These are phyloP conservation scores for Gypsophila paniculata DNA, from an alignment of 179 eudicot genomes.

Conservation along the genomic window DNA sequence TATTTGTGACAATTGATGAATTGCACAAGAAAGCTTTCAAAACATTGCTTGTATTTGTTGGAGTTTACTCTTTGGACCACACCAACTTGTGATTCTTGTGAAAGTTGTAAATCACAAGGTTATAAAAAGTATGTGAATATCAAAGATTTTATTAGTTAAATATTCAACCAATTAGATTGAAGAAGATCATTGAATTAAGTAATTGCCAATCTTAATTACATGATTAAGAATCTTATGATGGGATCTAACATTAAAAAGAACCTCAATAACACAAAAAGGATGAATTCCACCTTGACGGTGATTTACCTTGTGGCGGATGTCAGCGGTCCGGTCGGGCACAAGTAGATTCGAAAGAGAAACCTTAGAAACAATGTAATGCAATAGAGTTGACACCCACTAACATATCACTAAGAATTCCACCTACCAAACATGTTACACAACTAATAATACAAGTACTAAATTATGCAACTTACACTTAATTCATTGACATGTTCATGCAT, in stretches of 20 bases:
- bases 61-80: background rate
- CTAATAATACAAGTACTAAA: no score
- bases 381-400: background rate
- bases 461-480: slow-evolving; percentile 4
- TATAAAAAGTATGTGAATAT: background rate
- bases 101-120: background rate
- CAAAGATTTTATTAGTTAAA: background rate
- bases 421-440: background rate
- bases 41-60: background rate
- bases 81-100: background rate
- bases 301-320: no score
- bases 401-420: background rate
- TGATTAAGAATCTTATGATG: background rate
- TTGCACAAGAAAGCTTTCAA: background rate
- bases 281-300: no score
- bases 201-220: background rate
- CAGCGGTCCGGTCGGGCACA: no score
- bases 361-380: background rate
- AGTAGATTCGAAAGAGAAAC: no score
- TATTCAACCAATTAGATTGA: background rate
- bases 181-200: background rate
- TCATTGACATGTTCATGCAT: slow-evolving; percentile 1
- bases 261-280: background rate
- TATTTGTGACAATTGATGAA: background rate
- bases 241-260: background rate